A percentile compares a stretch with the other conserved stretches of the same genome.
Conservation (phyloP, 176 grass and related monocot genomes). For the Aegilops speltoides region DNA sequence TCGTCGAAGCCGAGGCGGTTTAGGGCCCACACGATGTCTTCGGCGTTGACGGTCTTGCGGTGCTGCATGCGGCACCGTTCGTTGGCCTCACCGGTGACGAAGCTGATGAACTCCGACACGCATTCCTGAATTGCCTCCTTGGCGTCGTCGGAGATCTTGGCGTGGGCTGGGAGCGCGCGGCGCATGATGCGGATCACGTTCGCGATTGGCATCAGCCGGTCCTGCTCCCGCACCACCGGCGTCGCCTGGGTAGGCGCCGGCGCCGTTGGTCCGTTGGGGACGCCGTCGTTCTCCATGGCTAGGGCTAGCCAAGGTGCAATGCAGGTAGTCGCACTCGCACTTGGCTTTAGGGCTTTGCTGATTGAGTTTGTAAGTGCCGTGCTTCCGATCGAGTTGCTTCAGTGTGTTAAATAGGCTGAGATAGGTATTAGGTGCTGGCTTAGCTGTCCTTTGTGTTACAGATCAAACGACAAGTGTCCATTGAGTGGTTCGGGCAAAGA, state of each 20-base stretch:
- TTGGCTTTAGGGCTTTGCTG: neutral
- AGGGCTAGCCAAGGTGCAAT: neutral
- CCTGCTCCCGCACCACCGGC: constrained; percentile 49
- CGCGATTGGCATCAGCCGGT: constrained; percentile 58
- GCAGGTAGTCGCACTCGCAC: neutral
- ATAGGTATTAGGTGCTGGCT: neutral
- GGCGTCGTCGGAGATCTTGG: constrained; percentile 74
- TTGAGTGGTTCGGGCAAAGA: neutral
- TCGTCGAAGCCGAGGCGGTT: constrained; percentile 63
- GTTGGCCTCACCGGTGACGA: constrained; percentile 75
- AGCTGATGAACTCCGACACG: constrained; percentile 85
- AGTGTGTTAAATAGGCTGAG: constrained; percentile 15
- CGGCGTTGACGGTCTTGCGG: constrained; percentile 74
- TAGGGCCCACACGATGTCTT: constrained; percentile 78
- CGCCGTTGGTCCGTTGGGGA: neutral
- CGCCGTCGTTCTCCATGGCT: neutral
- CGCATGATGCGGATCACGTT: constrained; percentile 85
- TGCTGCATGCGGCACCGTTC: constrained; percentile 63
- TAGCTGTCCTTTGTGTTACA: neutral
- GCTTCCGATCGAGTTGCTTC: neutral
- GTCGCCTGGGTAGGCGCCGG: neutral
- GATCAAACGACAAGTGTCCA: too few species aligned
- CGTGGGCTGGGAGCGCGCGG: constrained; percentile 45
- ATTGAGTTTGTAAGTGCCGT: neutral
- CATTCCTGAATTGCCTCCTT: constrained; percentile 77